Percentiles rank a stretch among this genome's conserved stretches.
Conservation (phyloP, 2,329 filamentous ascomycete genomes). For the Penicillium glabrum region DNA sequence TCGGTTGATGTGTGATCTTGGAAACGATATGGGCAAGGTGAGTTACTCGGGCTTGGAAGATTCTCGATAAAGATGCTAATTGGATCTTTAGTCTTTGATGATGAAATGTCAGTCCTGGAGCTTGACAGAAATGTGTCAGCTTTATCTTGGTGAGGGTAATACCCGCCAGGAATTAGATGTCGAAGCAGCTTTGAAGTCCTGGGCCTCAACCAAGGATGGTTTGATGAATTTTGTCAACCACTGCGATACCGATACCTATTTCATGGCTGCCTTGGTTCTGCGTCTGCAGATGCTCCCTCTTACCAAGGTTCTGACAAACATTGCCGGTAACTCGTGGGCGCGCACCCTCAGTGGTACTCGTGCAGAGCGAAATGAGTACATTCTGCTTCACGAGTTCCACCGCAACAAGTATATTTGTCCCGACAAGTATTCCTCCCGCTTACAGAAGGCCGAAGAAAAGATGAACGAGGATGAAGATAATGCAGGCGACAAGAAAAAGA, state of each 20-base stretch:
- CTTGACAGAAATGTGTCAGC: slow-evolving; percentile 92
- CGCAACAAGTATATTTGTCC: slow-evolving; percentile 97
- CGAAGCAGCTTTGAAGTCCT: slow-evolving; percentile 80
- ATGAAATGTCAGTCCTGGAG: slow-evolving; percentile 97
- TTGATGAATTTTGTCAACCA: slow-evolving; percentile 92
- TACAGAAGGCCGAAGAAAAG: slow-evolving; percentile 71
- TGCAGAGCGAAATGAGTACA: slow-evolving; percentile 98
- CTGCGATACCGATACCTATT: slow-evolving; percentile 93
- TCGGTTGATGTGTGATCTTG: slow-evolving; percentile 86
- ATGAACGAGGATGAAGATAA: slow-evolving; percentile 66
- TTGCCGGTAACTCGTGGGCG: slow-evolving; percentile 98
- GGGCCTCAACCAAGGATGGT: slow-evolving; percentile 79
- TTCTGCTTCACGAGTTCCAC: slow-evolving; percentile 95
- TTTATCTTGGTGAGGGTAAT: slow-evolving; percentile 75
- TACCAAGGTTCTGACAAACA: slow-evolving; percentile 91
- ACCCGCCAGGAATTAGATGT: slow-evolving; percentile 82
- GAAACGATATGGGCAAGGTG: slow-evolving; percentile 89
- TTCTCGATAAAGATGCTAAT: slow-evolving; percentile 22
- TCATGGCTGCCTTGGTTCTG: slow-evolving; percentile 85
- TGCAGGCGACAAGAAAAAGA: slow-evolving; percentile 79
- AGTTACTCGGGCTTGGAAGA: slow-evolving; percentile 1
- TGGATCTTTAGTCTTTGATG: slow-evolving; percentile 69
- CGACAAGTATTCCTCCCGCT: slow-evolving; percentile 84
- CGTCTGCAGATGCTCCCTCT: slow-evolving; percentile 89
- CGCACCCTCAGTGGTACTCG: slow-evolving; percentile 92